Conservation (phyloP, 345 rosid species). For the Rhodamnia rubescens region DNA sequence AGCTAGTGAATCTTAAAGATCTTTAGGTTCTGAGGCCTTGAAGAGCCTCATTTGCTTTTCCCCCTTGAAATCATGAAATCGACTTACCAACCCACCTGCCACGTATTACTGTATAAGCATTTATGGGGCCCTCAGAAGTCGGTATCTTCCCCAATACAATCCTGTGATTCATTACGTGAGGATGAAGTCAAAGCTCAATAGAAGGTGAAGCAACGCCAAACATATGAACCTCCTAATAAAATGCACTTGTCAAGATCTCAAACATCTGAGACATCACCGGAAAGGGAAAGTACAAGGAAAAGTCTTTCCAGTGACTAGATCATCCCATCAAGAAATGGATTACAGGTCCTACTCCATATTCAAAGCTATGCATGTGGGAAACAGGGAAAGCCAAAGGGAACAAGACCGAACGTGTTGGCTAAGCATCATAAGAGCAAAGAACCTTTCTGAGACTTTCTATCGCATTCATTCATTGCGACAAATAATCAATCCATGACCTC, state of each 20-base stretch:
- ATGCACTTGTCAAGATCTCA: neutral
- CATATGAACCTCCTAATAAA: slow-evolving; percentile 1
- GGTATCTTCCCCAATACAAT: slow-evolving; percentile 87
- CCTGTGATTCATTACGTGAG: slow-evolving; percentile 74
- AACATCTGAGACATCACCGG: neutral
- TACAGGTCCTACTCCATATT: neutral
- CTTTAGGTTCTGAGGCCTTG: neutral
- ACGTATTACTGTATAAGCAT: slow-evolving; percentile 72
- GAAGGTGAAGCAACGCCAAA: slow-evolving; percentile 14
- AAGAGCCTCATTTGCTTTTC: neutral
- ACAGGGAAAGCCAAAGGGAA: neutral
- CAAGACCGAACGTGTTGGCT: neutral
- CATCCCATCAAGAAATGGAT: neutral
- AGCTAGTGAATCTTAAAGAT: neutral
- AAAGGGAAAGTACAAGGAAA: neutral
- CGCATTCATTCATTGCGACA: no score
- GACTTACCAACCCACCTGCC: slow-evolving; percentile 97
- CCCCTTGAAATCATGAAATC: slow-evolving; percentile 10
- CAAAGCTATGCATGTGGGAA: neutral
- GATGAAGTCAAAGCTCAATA: slow-evolving; percentile 15
- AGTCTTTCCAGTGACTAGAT: neutral
- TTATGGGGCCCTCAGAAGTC: slow-evolving; percentile 81
- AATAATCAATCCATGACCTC: no score
- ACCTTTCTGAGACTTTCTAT: neutral
- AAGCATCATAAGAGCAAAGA: neutral